phyloP scores from a whole-genome alignment of 225 moss, liverwort and hornwort species.

The Straminergon stramineum region DNA sequence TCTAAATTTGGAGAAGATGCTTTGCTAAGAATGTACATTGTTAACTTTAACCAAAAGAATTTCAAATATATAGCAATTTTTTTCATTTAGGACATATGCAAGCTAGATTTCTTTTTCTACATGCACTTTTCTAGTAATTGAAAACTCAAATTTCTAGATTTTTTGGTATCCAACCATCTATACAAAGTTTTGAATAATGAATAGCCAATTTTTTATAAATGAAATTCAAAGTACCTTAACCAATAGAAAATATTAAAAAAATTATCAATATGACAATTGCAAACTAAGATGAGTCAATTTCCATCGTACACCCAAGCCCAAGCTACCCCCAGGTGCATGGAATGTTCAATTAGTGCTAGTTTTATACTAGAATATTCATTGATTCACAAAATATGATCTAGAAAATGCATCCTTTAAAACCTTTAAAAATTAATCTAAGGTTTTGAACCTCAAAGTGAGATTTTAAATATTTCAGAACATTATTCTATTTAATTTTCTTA shows the following conservation, averaged over 20 bases:
- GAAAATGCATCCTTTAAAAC: too few relatives aligned
- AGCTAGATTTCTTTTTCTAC: too few relatives aligned
- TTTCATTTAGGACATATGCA: background rate
- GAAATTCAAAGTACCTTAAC: background rate
- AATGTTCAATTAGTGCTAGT: background rate
- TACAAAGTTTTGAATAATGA: background rate
- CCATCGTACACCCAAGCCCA: fast-evolving
- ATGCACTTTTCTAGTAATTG: background rate
- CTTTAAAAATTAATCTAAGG: background rate
- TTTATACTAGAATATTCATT: background rate
- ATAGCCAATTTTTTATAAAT: too few relatives aligned
- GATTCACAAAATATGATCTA: fast-evolving
- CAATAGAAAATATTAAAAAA: background rate
- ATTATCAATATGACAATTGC: background rate
- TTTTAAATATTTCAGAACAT: too few relatives aligned
- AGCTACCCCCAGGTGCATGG: fast-evolving
- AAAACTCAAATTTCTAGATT: background rate
- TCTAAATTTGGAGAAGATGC: background rate
- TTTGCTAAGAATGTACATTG: background rate
- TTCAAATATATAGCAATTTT: background rate
- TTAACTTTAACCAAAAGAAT: background rate
- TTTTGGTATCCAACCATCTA: background rate
- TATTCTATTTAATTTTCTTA: too few relatives aligned
- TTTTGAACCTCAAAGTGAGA: background rate
- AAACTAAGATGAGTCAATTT: fast-evolving